Evolutionary conservation across 768 basidiomycete species (phyloP), one percentile per base, ranked within the genome.

Genomic region (Lactarius psammicola): DNA sequence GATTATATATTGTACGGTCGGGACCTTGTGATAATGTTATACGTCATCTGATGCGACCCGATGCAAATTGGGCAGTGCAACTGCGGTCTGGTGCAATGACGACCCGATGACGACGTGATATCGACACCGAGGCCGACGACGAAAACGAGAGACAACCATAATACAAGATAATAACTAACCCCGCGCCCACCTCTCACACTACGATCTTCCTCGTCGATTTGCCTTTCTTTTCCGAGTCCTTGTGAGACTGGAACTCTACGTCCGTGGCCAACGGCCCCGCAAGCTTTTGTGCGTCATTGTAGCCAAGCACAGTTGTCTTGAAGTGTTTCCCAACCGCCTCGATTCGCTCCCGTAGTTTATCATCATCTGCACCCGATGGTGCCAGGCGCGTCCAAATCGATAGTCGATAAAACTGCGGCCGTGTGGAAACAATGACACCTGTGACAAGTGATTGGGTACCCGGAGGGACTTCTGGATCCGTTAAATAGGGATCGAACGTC

Each of bases 351-450:
- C 87, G 85, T 71, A 96, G 79, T 62, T 79, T 72, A 64, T 84
- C 84, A 63, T 85, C 83, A 26, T 84, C 82, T 34, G 70, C 33
- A 6, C 75, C 72, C 7, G 80, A 72, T 38, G 93, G 90, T 5
- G 96, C 91, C 38, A 87, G 78, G 46, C 96, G 86, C 57, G 97
- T 99, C 97, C 97, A 99, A 81, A 99, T 96, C 69, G 93, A 95
- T 72, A 99, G 77, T 49, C 97, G 90, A 80, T 94, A 99, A 77
- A 98, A 98, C 77, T 90, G 88, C 64, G 93, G 94, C 70, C 97
- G 89, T 53, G 92, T 88, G 5, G 93, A 95, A 55, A 98, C 89
- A 72, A 99, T 98, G 59, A 97, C 95, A 58, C 95, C 95, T 0
- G 95, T 98, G 60, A 85, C 79, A 57, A 83, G 70, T 66, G 78